Base-by-base conservation (phyloP, 768 basidiomycete species). In the Rhodotorula kratochvilovae region DNA sequence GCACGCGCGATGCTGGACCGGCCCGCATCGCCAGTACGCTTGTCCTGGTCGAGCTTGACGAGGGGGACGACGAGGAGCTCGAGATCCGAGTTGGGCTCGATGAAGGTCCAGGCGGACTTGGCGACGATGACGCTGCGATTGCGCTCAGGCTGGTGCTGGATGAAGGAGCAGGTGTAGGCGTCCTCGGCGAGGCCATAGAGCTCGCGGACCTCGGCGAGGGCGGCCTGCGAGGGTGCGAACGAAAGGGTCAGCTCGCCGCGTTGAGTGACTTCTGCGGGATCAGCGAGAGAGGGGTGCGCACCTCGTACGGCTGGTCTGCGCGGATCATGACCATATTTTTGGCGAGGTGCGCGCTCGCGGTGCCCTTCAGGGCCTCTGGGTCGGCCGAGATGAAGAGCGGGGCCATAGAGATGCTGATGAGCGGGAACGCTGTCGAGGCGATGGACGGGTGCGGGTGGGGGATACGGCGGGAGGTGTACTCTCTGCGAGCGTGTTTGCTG, bases 221-320 rank as follows among this genome's bases (percentile, higher is more conserved):
- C 58, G 6, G 42, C 58, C 58, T 59, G 58, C 25, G 15, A 1
- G 21, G 16, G 25, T 17, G n/a, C 2, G 27, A 25, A 2, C 21
- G 46, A 19, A 33, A n/a, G n/a, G 51, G 53, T 55, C 33, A 55
- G 54, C 54, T 55, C 51, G 25, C n/a, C 2, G n/a, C 13, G 58
- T 42, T 59, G 39, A 45, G 42, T 59, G 39, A 59, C 27, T 8
- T 8, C 13, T 21, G 23, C 19, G 31, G 12, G 27, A 19, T 6
- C 2, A n/a, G 13, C n/a, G n/a, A 15, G 13, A 1, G 6, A 31
- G 5, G 42, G 5, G 27, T 6, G 42, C 58, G 23, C 39, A 59
- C 58, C 58, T 59, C 58, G 58, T 59, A 45, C n/a, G 58, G 15
- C n/a, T 59, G 58, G 27, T n/a, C 58, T 2, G 42, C 58, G 8